A percentile compares a stretch with the other conserved stretches of the same genome.
Conservation (phyloP, 176 grass and related monocot species). For the Melocanna baccifera region DNA sequence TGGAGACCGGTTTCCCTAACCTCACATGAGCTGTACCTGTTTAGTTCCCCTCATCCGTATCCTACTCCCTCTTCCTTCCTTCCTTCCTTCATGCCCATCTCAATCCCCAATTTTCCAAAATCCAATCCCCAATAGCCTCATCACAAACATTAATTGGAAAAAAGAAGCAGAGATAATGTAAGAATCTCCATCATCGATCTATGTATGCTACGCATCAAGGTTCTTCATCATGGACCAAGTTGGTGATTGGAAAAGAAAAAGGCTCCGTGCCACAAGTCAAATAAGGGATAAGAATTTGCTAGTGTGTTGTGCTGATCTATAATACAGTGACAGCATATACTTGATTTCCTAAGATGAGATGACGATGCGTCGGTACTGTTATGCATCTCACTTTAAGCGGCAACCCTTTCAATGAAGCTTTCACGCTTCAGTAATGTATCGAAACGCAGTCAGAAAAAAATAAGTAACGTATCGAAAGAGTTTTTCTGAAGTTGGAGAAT, state of each 20-base stretch:
- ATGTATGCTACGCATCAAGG: background rate
- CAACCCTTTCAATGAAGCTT: too few relatives aligned
- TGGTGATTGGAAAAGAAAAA: background rate
- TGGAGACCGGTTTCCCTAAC: background rate
- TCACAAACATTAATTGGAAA: background rate
- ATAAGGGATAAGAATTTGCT: background rate
- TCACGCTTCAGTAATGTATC: too few relatives aligned
- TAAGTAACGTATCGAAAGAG: background rate
- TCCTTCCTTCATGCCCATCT: background rate
- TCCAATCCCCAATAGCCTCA: background rate
- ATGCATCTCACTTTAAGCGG: background rate
- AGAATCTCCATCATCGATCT: background rate
- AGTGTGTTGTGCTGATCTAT: background rate
- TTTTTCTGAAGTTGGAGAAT: background rate
- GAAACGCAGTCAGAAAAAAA: too few relatives aligned
- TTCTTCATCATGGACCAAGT: conserved; percentile 8
- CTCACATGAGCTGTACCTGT: background rate
- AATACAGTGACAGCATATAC: background rate
- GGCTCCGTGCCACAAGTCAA: background rate
- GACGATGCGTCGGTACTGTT: background rate
- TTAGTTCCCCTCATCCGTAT: background rate
- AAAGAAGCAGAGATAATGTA: background rate
- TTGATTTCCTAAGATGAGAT: background rate
- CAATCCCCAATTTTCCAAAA: too few relatives aligned
- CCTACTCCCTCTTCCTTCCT: background rate